Conservation (phyloP, 441 rosid genomes). For the Adansonia rubrostipa region DNA sequence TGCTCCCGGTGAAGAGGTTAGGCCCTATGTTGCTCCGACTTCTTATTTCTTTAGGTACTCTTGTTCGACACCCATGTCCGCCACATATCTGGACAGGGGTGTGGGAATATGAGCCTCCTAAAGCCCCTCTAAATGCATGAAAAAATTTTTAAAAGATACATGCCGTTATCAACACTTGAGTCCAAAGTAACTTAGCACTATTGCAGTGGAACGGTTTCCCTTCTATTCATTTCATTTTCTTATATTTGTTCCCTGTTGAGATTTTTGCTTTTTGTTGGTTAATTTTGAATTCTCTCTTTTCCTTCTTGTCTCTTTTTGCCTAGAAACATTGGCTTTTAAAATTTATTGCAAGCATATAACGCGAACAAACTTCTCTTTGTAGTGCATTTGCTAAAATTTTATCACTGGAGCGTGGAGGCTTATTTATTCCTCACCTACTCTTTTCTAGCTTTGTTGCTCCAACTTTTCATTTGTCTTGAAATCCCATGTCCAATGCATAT, state of each 20-base stretch:
- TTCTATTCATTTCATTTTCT: not conserved
- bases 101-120: too few relatives aligned
- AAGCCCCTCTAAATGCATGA: too few relatives aligned
- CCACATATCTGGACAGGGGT: too few relatives aligned
- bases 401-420: not conserved
- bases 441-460: too few relatives aligned
- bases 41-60: too few relatives aligned
- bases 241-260: conserved; percentile 5
- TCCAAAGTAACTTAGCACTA: not conserved
- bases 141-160: too few relatives aligned
- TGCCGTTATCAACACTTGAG: too few relatives aligned
- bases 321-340: conserved; percentile 7
- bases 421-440: conserved; percentile 8
- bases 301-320: not conserved
- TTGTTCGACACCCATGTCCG: too few relatives aligned
- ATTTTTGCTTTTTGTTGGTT: conserved; percentile 15
- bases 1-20: conserved; percentile 80
- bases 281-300: not conserved
- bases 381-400: not conserved
- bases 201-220: conserved; percentile 12
- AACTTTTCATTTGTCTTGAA: too few relatives aligned
- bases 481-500: too few relatives aligned
- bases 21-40: not conserved
- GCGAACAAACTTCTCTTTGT: conserved; percentile 6
- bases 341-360: not conserved